phyloP scores from a whole-genome alignment of 2,329 filamentous ascomycete genomes.

The Penicillium sp. region DNA sequence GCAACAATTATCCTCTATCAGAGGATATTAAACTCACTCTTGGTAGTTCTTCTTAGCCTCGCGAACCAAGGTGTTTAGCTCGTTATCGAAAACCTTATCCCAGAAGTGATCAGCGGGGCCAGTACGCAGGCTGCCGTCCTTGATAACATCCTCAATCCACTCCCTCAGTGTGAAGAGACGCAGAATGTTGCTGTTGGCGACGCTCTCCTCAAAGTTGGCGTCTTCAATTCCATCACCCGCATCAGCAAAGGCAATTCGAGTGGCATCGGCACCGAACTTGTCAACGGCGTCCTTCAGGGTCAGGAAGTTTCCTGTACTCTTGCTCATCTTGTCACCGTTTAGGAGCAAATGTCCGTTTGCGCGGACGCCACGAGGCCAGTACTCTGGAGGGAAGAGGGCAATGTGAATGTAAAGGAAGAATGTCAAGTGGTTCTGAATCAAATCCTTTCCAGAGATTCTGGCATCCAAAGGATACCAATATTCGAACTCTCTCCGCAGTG shows the following conservation, averaged over 20 bases:
- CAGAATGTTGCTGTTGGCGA: conserved; percentile 89
- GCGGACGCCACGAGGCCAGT: conserved; percentile 85
- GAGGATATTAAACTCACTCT: conserved; percentile 51
- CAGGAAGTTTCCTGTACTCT: conserved; percentile 96
- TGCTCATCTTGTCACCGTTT: conserved; percentile 98
- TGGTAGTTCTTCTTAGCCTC: conserved; percentile 81
- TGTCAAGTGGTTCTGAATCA: conserved; percentile 91
- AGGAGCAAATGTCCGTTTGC: conserved; percentile 92
- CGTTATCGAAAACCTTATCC: conserved; percentile 90
- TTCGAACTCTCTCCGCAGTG: conserved; percentile 88
- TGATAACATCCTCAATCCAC: conserved; percentile 87
- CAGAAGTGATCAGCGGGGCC: conserved; percentile 78
- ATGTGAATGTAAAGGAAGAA: conserved; percentile 95
- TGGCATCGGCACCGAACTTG: conserved; percentile 95
- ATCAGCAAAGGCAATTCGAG: conserved; percentile 88
- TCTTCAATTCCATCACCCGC: conserved; percentile 93
- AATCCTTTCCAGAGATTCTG: conserved; percentile 86
- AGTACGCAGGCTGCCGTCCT: conserved; percentile 76
- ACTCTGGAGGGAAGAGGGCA: conserved; percentile 83
- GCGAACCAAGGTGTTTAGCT: conserved; percentile 81
- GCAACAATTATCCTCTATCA: neutral
- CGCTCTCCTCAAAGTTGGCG: conserved; percentile 95
- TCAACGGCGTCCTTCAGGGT: conserved; percentile 82
- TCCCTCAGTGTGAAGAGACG: conserved; percentile 82
- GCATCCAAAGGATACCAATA: conserved; percentile 97